A percentile compares a stretch with the other conserved stretches of the same genome.
Conservation (phyloP, 306 rosid species). For the Morella rubra region DNA sequence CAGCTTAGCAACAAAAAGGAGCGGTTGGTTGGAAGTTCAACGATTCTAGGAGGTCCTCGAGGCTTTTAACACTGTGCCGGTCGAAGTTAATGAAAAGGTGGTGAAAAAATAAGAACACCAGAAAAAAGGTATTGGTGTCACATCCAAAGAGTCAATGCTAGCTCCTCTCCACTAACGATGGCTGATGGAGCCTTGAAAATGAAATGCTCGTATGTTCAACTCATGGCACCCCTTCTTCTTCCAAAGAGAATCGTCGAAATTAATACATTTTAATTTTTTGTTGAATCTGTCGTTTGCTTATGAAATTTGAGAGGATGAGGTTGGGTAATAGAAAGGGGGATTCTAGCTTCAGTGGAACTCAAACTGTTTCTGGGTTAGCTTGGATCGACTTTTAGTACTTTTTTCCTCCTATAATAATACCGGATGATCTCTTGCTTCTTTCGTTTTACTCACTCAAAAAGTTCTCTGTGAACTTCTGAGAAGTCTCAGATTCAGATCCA, state of each 20-base stretch:
- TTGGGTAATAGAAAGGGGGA: too few species aligned
- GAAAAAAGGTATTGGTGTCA: not conserved
- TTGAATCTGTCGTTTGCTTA: too few species aligned
- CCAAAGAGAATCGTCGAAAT: too few species aligned
- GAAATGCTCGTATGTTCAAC: not conserved
- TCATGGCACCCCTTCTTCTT: not conserved
- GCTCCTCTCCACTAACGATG: not conserved
- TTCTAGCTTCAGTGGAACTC: not conserved
- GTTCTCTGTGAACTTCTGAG: slow-evolving; percentile 5
- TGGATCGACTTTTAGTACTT: too few species aligned
- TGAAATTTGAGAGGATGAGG: too few species aligned
- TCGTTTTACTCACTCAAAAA: slow-evolving; percentile 1
- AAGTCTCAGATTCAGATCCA: slow-evolving; percentile 3
- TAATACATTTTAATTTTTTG: too few species aligned
- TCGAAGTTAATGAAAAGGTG: not conserved
- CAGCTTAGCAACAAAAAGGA: not conserved
- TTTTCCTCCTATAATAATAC: not conserved
- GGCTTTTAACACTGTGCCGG: not conserved
- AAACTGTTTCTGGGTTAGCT: not conserved
- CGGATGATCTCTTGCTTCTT: not conserved
- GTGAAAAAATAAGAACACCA: not conserved
- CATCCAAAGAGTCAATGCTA: not conserved
- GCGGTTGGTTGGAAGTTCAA: slow-evolving; percentile 5
- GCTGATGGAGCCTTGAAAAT: slow-evolving; percentile 7
- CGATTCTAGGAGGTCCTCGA: not conserved